Conservation (phyloP, 352 stramenopile genomes). For the Phytophthora parvispora region DNA sequence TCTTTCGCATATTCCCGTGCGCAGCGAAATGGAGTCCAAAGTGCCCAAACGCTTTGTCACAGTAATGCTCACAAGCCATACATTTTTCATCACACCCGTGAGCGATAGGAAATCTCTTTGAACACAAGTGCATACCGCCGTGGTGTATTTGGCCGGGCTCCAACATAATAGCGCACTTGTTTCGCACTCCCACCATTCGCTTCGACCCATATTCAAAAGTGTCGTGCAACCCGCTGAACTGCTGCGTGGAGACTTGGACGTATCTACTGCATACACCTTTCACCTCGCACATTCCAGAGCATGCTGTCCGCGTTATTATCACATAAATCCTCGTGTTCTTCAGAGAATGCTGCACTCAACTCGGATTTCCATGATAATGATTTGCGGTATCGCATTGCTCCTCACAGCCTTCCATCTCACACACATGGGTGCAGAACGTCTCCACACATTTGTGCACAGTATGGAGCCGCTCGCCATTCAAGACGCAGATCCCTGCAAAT, state of each 20-base stretch:
- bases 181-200: background rate
- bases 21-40: slow-evolving; percentile 21
- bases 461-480: slow-evolving; percentile 19
- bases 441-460: slow-evolving; percentile 27
- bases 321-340: too few species aligned
- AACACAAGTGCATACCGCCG: too few species aligned
- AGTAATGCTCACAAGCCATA: slow-evolving; percentile 35
- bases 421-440: slow-evolving; percentile 24
- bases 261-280: slow-evolving; percentile 31
- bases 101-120: background rate
- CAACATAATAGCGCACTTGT: background rate
- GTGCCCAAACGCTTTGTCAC: slow-evolving; percentile 36
- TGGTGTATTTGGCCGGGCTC: background rate
- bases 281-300: slow-evolving; percentile 21
- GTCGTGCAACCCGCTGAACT: background rate
- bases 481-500: slow-evolving; percentile 8
- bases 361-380: slow-evolving; percentile 44
- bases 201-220: background rate
- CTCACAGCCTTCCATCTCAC: slow-evolving; percentile 23
- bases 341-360: too few species aligned
- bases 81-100: slow-evolving; percentile 31
- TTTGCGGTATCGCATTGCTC: slow-evolving; percentile 14
- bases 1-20: slow-evolving; percentile 46
- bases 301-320: too few species aligned
- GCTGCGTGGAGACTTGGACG: background rate